Conservation (phyloP, 306 rosid genomes). For the Pachyrhizus erosus region DNA sequence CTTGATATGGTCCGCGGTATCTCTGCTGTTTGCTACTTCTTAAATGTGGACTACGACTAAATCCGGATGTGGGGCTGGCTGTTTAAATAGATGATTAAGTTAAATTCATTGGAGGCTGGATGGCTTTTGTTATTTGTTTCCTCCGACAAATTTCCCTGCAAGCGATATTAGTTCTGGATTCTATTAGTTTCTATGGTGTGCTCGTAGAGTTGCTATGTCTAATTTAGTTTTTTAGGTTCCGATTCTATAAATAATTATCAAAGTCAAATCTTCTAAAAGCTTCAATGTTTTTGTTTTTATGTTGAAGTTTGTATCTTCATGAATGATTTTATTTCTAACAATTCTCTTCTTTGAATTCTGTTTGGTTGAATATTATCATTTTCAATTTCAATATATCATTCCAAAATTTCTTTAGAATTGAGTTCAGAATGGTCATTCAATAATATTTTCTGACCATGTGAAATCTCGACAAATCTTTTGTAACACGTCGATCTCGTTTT, state of each 20-base stretch:
- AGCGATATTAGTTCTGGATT: background rate
- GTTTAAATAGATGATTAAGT: background rate
- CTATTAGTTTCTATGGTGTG: background rate
- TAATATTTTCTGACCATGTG: background rate
- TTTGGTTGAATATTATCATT: background rate
- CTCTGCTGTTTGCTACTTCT: background rate
- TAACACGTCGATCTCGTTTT: background rate
- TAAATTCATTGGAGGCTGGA: background rate
- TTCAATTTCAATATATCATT: background rate
- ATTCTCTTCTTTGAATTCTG: background rate
- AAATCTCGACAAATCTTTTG: slow-evolving; percentile 11
- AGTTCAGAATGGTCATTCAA: background rate
- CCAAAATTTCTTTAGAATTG: background rate
- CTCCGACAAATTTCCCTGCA: background rate
- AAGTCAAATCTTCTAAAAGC: background rate
- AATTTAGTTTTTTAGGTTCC: background rate
- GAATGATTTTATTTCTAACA: background rate
- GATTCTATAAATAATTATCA: background rate
- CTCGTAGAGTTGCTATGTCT: background rate
- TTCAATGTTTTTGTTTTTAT: background rate
- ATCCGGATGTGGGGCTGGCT: background rate
- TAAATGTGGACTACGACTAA: background rate
- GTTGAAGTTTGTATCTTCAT: background rate
- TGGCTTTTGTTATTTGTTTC: background rate
- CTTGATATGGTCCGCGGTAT: background rate